Conservation (phyloP, 371 early-diverging fungal genomes). For the Racocetra persica region DNA sequence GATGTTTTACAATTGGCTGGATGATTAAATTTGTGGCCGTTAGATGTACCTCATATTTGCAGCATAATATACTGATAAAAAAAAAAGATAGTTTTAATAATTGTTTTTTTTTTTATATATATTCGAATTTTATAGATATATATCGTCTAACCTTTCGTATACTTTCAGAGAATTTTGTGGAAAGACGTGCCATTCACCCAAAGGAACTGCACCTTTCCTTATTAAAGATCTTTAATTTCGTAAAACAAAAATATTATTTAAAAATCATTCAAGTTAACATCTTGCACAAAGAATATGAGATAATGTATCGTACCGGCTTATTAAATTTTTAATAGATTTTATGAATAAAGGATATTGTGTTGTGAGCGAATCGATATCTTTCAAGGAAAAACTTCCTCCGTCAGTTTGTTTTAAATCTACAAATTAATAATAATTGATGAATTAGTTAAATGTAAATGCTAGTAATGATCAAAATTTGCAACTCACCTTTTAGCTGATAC, state of each 20-base stretch:
- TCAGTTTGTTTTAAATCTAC: background rate
- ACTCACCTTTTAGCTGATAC: background rate
- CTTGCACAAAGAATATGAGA: background rate
- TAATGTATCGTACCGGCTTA: slow-evolving; percentile 27
- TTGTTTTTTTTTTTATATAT: background rate
- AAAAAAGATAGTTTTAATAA: background rate
- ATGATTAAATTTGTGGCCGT: slow-evolving; percentile 33
- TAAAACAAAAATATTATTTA: background rate
- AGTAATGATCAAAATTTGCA: background rate
- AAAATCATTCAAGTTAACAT: background rate
- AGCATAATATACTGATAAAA: slow-evolving; percentile 18
- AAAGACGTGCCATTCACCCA: slow-evolving; percentile 35
- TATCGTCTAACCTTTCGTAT: slow-evolving; percentile 17
- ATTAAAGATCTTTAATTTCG: slow-evolving; percentile 26
- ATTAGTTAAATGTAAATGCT: background rate
- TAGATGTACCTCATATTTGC: slow-evolving; percentile 35
- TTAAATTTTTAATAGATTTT: slow-evolving; percentile 38
- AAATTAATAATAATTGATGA: background rate
- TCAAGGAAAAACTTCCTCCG: background rate
- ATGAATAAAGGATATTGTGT: slow-evolving; percentile 31
- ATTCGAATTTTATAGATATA: background rate
- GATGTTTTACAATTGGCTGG: slow-evolving; percentile 17
- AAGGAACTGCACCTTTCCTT: slow-evolving; percentile 27
- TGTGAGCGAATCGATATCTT: slow-evolving; percentile 3
- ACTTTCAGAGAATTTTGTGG: background rate